Base-by-base conservation (phyloP, 2,329 filamentous ascomycete species). In the Fusarium armeniacum region DNA sequence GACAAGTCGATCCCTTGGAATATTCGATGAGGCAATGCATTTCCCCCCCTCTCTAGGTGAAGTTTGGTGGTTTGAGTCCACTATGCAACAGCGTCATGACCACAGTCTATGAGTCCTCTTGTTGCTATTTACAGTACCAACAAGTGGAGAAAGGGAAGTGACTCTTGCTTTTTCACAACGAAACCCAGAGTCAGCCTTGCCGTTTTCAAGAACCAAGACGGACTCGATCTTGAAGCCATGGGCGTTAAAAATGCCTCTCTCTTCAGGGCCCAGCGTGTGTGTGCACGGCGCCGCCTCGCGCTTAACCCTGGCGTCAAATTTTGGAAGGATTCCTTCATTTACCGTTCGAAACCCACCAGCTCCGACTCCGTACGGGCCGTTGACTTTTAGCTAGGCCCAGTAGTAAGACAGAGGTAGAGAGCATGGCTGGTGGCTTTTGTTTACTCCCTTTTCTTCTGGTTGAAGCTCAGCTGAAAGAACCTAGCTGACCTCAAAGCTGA, bases 121-220 rank as follows among this genome's bases (percentile, higher is more conserved):
- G 49, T 47, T 35, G n/a, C 64, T 70, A 55, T 58, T 63, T 56
- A 55, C 69, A 75, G 69, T 72, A 66, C 67, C 74, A 40, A 4
- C 36, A 67, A 73, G 64, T 61, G 67, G 65, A 36, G 44, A 58
- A 49, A 57, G 59, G 56, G 30, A 56, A 46, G 58, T 43, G 49
- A 35, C 43, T 61, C 35, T 55, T 41, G 41, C 41, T 58, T 38
- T 44, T 26, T 24, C 15, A 44, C 18, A 40, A 69, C 50, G 47
- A 51, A 68, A 57, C 49, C 64, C 52, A 47, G 64, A 75, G 60
- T 75, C 72, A 75, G 67, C 73, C 68, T 72, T 70, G 51, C 65
- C 55, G 55, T 54, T 64, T 41, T 58, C n/a, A 53, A 61, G 51
- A 62, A 62, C 28, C 49, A 52, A 20, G 18, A 49, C 38, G 51